Conservation (phyloP, 306 rosid species). For the Alnus rubra region DNA sequence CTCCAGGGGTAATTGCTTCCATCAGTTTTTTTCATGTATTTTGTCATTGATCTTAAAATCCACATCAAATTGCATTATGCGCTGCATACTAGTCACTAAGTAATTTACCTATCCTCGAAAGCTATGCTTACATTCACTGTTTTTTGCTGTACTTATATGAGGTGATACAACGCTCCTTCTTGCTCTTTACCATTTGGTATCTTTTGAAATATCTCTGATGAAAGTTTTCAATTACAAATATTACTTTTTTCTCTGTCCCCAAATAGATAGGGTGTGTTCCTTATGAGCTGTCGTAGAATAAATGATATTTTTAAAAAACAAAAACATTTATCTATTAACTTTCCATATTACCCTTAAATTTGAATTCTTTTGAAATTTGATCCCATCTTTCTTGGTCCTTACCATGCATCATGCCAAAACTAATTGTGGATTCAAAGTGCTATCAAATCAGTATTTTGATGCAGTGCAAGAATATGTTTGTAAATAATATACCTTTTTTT, state of each 20-base stretch:
- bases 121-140: background rate
- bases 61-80: background rate
- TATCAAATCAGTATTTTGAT: background rate
- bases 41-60: background rate
- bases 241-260: background rate
- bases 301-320: background rate
- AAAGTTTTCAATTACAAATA: background rate
- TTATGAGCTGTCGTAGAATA: background rate
- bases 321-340: background rate
- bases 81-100: background rate
- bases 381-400: background rate
- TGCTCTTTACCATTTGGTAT: background rate
- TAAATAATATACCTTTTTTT: background rate
- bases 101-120: background rate
- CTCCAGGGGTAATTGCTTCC: slow-evolving; percentile 64
- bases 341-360: background rate
- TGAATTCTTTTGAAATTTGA: background rate
- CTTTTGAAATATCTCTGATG: slow-evolving; percentile 15
- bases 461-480: background rate
- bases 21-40: background rate
- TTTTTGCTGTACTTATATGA: background rate
- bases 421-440: background rate
- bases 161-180: background rate
- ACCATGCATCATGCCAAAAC: background rate
- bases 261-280: background rate